Evolutionary conservation across 2,329 filamentous ascomycete genomes (phyloP), one percentile per base, ranked within the genome.

Genomic region (Diaporthe citri): DNA sequence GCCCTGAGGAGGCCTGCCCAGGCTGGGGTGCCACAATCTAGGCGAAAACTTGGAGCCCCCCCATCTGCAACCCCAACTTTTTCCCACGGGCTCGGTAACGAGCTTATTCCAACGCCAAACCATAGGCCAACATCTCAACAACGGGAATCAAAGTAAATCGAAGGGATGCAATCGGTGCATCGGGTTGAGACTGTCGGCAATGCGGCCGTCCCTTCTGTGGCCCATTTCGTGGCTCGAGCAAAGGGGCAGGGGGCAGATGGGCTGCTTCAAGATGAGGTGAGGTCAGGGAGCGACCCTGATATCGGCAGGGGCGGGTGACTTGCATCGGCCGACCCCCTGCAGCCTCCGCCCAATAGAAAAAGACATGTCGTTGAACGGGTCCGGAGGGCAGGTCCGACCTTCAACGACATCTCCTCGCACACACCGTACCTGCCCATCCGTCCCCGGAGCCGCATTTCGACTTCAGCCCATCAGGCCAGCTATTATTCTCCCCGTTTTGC

Each of bases 231-330:
- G 51, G 46, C 57, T 71, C 31, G 28, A 20, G 28, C 41, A 67
- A 12, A 25, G 43, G 43, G 31, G 31, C 15, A 67, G 28, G 43
- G 31, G 64, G n/a, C 52, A 31, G 10, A 48, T 31, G 52, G 57
- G 20, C 67, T 69, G 36, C 41, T 34, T 57, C 66, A 60, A 48
- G 55, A 71, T 48, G 60, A 73, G 57, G 39, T 66, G 72, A 59
- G 36, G 71, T 75, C 36, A 67, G 69, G 71, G 62, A 46, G 66
- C 64, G 71, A 71, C 41, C 77, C 77, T 78, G 77, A 78, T 78
- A 78, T 78, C 71, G 77, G 66, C 77, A 77, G 75, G 77, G 77
- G 77, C 71, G n/a, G 71, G 31, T 43, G 71, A 72, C 51, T 60
- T 62, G 66, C 71, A 64, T 60, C 51, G 51, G 57, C 57, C 36